Evolutionary conservation across 2,329 filamentous ascomycete species (phyloP), one percentile per base, ranked within the genome.

Genomic region (Colletotrichum sp.): DNA sequence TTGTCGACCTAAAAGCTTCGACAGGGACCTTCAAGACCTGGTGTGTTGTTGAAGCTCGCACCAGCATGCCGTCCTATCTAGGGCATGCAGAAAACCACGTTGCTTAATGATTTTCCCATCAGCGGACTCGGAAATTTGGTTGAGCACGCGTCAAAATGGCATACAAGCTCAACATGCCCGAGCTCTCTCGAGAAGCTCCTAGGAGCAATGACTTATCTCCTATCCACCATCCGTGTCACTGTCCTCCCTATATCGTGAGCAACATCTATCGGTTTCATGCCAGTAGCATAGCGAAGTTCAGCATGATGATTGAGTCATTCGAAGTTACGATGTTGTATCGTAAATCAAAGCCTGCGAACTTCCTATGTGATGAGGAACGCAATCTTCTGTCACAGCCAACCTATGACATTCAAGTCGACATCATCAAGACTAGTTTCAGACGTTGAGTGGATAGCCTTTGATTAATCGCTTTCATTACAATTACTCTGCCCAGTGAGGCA

Each of bases 401-500:
- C 44, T 49, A 22, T 49, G 44, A 0, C 11, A 22, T 52, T 1
- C n/a, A 0, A 59, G 55, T 34, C 25, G 4, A 29, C 13, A n/a
- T 30, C 6, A 25, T 22, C 63, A 72, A 19, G 30, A 25, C 6
- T 0, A 2, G 22, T 49, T 16, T 22, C 16, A 2, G 32, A 57
- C 12, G 15, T 30, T 57, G 13, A 55, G 25, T 5, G 39, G 2
- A 22, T 16, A 16, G 30, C 22, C 15, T 70, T 32, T 70, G 32
- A 32, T 34, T 13, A 15, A 52, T 71, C 59, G 57, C 39, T 30
- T 64, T 52, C 22, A 55, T 65, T 39, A 65, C 11, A 63, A 59
- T 75, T 49, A 77, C 16, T 62, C 75, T 44, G 34, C 59, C 75
- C 75, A 87, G 62, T 81, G 81, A 29, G 91, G 88, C 44, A 98